Percentiles rank a stretch among this genome's conserved stretches.
phyloP scores from a whole-genome alignment of 495 filamentous ascomycete genomes.

The Xylaria intraflava region DNA sequence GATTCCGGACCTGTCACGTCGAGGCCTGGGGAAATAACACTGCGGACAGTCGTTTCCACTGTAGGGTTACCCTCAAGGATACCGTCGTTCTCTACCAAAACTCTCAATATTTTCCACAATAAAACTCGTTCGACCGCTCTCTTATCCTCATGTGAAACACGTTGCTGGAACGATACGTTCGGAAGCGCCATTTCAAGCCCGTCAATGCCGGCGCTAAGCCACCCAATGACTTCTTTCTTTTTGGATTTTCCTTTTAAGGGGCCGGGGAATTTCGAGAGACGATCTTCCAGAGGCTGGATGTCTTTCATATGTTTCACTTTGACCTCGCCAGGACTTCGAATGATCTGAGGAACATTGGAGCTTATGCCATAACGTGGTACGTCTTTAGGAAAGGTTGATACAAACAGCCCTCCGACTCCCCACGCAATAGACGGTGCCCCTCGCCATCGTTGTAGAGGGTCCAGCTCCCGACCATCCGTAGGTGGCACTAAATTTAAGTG shows the following conservation, averaged over 20 bases:
- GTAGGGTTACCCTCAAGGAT: slow-evolving; percentile 63
- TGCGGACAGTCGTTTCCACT: slow-evolving; percentile 66
- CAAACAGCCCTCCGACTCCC: slow-evolving; percentile 76
- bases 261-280: slow-evolving; percentile 76
- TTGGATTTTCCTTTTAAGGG: slow-evolving; percentile 82
- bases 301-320: slow-evolving; percentile 66
- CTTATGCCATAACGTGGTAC: slow-evolving; percentile 79
- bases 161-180: slow-evolving; percentile 38
- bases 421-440: slow-evolving; percentile 80
- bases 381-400: slow-evolving; percentile 83
- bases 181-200: slow-evolving; percentile 58
- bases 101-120: slow-evolving; percentile 77
- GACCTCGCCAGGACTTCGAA: slow-evolving; percentile 78
- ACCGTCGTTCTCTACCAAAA: slow-evolving; percentile 84
- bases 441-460: slow-evolving; percentile 82
- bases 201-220: slow-evolving; percentile 71
- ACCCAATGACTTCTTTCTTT: slow-evolving; percentile 86
- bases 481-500: slow-evolving; percentile 49
- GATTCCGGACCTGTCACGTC: slow-evolving; percentile 16
- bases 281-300: slow-evolving; percentile 59
- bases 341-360: slow-evolving; percentile 64
- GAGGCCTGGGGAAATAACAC: slow-evolving; percentile 60
- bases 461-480: slow-evolving; percentile 70
- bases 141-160: slow-evolving; percentile 48
- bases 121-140: slow-evolving; percentile 74